Evolutionary conservation across 257 asterid genomes (phyloP).

Genomic region (Solanum neorickii): DNA sequence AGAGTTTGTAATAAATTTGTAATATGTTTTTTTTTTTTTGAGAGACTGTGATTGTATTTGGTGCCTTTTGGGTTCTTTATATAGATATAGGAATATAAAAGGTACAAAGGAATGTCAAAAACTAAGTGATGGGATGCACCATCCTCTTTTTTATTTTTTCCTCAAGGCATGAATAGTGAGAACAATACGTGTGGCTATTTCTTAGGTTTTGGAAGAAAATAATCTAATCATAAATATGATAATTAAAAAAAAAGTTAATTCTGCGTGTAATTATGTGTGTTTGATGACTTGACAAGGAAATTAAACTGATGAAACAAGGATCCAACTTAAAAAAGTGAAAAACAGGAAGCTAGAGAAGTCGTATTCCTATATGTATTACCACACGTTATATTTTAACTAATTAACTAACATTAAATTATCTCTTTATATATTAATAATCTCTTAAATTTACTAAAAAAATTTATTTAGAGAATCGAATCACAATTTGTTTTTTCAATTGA

Average conservation of each 20-base stretch:
- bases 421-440: not conserved
- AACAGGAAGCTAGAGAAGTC: not conserved
- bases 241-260: not conserved
- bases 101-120: not conserved
- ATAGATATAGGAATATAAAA: not conserved
- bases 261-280: not conserved
- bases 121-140: not conserved
- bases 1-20: not conserved
- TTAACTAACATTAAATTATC: not conserved
- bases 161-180: not conserved
- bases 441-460: not conserved
- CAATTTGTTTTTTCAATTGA: not conserved
- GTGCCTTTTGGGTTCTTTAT: not conserved
- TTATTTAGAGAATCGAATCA: not conserved
- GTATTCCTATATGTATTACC: not conserved
- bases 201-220: not conserved
- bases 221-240: not conserved
- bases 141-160: not conserved
- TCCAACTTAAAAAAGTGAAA: not conserved
- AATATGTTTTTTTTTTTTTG: not conserved
- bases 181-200: not conserved
- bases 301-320: not conserved
- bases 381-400: not conserved
- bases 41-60: not conserved
- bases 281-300: not conserved